Evolutionary conservation across 2,329 filamentous ascomycete species (phyloP), one percentile per base, ranked within the genome.

Genomic region (Xylaria sp.): DNA sequence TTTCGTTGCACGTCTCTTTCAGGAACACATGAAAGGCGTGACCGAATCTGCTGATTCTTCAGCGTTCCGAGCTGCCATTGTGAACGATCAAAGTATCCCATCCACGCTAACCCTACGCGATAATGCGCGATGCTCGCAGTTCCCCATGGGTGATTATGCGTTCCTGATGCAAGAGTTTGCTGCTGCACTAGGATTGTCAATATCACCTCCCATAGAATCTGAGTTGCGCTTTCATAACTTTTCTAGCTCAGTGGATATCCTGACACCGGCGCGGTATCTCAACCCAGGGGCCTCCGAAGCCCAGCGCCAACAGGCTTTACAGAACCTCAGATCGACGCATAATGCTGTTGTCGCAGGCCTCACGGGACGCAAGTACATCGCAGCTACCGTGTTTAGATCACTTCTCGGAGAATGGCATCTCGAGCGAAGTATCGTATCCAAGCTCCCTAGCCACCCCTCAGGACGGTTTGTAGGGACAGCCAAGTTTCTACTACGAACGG

Each of bases 121-220:
- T 19, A 80, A 82, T 66, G 78, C 74, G 8, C 80, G 77, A 4
- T 74, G 75, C 65, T 88, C 72, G 62, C 91, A 94, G 67, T 94
- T 92, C 66, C 91, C 90, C 44, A 92, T 93, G 87, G 87, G 86
- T 8, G 91, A 95, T 72, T 93, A 92, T 71, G 74, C 85, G 6
- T 92, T 86, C 62, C 74, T 93, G 10, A 87, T 93, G 79, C 85
- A 91, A 65, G 83, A 88, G 10, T 85, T 92, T 60, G 78, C 85
- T 10, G 71, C 79, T 1, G 81, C 84, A 0, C 76, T 91, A 2
- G 78, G 76, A 0, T 76, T 91, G 7, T 71, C 68, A 35, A 80
- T 75, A 35, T 69, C 65, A 13, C 70, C 65, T n/a, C 68, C 73
- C 0, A 74, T 73, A 13, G 67, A 68, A 10, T n/a, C 16, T 13